Base-by-base conservation (phyloP, 179 eudicot species). In the Drosera spatulata region DNA sequence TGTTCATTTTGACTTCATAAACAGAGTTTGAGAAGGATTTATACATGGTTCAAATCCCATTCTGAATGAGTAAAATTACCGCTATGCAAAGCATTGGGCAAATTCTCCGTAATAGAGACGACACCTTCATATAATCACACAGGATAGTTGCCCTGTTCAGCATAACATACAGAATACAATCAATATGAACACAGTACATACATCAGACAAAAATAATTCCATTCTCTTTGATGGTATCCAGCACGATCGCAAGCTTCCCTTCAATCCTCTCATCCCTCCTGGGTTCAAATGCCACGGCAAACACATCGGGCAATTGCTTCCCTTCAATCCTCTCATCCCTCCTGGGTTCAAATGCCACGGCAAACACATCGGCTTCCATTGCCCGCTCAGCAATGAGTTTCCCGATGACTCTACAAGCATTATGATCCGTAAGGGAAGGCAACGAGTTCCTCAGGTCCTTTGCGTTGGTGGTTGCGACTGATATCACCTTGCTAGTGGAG, bases 381-480 rank as follows among this genome's bases (percentile, higher is more conserved):
- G 96, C 82, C 41, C 88, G 67, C 66, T 89, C 96, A 9, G 96
- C 96, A 59, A 84, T 89, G 52, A 89, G 73, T 22, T 72, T 78
- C 59, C 96, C 96, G 3, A 91, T 70, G 2, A 82, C 79, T 69
- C 82, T 73, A 66, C 96, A 85, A 0, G 97, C 97, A 51, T 77
- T 67, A 46, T 70, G 43, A 51, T 91, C 96, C 0, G 78, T 82
- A 4, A 87, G 83, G 1, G 97, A 91, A 3, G 94, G 88, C 67
- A 91, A 73, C 5, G 82, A 69, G 60, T 67, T 78, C 69, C 96
- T 77, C 22, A 91, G 68, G 47, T 91, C 97, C 68, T 80, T 85
- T n/a, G 97, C 62, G 57, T 87, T 90, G 39, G 97, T 90, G 39
- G 90, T 87, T 14, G 97, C 97, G 41, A 87, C 95, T 0, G 96